phyloP scores from a whole-genome alignment of 257 asterid species.

The Gentiana macrophylla region DNA sequence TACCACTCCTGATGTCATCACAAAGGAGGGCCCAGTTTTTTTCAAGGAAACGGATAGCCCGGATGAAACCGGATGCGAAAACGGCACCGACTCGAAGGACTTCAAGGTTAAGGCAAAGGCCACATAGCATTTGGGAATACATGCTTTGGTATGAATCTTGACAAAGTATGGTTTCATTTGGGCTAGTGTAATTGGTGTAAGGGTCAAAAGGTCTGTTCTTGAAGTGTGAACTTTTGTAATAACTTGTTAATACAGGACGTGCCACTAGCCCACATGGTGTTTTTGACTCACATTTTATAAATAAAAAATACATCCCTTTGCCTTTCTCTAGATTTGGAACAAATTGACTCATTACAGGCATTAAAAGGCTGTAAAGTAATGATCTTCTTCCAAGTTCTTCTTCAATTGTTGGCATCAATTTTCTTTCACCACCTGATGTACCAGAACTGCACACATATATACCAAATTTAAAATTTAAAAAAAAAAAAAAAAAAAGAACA shows the following conservation, averaged over 20 bases:
- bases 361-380: conserved; percentile 64
- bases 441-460: conserved; percentile 46
- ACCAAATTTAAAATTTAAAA: neutral
- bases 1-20: conserved; percentile 58
- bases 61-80: conserved; percentile 84
- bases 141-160: conserved; percentile 83
- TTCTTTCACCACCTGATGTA: conserved; percentile 83
- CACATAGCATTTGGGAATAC: conserved; percentile 95
- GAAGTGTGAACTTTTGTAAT: conserved; percentile 77
- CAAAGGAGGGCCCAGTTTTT: conserved; percentile 63
- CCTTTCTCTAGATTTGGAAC: conserved; percentile 67
- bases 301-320: conserved; percentile 83
- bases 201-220: conserved; percentile 68
- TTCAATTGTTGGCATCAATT: conserved; percentile 89
- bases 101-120: conserved; percentile 45
- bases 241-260: conserved; percentile 80
- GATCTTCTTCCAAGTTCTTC: conserved; percentile 64
- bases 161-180: conserved; percentile 75
- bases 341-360: conserved; percentile 89
- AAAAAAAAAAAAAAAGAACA: neutral
- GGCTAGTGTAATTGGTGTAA: conserved; percentile 90
- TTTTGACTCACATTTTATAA: conserved; percentile 60
- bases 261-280: conserved; percentile 82
- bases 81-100: conserved; percentile 96
- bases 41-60: conserved; percentile 72